Conservation (phyloP, 345 rosid species). For the Nephelium lappaceum region DNA sequence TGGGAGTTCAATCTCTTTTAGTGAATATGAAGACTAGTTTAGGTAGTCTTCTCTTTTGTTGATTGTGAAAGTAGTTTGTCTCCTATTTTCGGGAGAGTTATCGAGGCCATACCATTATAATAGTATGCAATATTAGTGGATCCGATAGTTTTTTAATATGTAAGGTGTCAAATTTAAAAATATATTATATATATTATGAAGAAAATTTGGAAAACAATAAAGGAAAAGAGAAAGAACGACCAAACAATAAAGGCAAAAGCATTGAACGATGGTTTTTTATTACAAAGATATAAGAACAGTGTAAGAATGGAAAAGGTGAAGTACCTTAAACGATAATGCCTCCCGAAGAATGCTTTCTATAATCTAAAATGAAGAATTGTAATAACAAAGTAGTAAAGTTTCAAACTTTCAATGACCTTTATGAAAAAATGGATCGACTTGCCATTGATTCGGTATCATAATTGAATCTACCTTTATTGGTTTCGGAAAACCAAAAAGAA, state of each 20-base stretch:
- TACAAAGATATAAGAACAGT: not conserved
- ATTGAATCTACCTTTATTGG: not conserved
- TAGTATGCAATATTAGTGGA: no score
- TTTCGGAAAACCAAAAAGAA: no score
- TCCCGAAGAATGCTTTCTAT: not conserved
- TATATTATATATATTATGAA: no score
- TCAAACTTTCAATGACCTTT: not conserved
- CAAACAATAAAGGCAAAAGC: not conserved
- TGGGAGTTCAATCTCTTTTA: no score
- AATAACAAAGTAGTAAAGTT: not conserved
- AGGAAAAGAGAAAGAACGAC: not conserved
- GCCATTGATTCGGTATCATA: not conserved
- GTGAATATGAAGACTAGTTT: no score
- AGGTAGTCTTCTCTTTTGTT: no score
- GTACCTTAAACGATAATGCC: slow-evolving; percentile 10
- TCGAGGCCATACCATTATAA: no score
- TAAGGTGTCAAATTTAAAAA: no score
- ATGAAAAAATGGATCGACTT: slow-evolving; percentile 4
- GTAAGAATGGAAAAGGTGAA: not conserved
- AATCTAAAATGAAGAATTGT: not conserved
- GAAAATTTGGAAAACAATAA: not conserved
- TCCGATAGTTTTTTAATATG: no score
- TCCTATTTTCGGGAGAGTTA: no score
- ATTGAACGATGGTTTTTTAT: not conserved
- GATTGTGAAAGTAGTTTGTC: no score